These are phyloP conservation scores for Jatropha multifida DNA, from an alignment of 441 rosid species.

Conservation along the genomic window DNA sequence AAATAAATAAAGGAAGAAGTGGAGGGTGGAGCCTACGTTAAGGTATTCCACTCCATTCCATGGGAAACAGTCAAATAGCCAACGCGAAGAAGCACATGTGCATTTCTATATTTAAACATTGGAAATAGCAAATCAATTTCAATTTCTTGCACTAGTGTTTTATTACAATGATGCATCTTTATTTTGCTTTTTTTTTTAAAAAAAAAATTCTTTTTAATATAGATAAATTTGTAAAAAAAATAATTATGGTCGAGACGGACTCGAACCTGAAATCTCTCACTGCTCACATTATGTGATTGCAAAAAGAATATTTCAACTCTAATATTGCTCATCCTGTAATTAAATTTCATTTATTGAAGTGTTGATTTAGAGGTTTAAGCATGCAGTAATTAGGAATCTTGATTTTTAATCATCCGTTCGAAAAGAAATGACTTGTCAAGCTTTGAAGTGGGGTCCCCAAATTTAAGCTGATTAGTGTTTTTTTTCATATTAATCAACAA, in stretches of 20 bases:
- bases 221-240: too few relatives aligned
- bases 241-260: too few relatives aligned
- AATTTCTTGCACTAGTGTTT: background rate
- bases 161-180: background rate
- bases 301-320: too few relatives aligned
- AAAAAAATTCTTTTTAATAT: too few relatives aligned
- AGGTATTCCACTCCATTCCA: constrained; percentile 16
- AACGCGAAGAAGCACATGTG: background rate
- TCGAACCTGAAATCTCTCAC: too few relatives aligned
- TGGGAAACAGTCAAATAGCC: background rate
- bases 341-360: too few relatives aligned
- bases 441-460: background rate
- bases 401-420: background rate
- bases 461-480: background rate
- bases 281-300: too few relatives aligned
- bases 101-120: background rate
- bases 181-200: background rate
- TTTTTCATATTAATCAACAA: background rate
- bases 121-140: background rate
- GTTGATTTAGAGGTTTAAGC: background rate
- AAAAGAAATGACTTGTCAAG: background rate
- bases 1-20: background rate
- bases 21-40: background rate
- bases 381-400: background rate
- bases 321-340: too few relatives aligned